Conservation (phyloP, 164 flowering plant species). For the Litsea cubeba region DNA sequence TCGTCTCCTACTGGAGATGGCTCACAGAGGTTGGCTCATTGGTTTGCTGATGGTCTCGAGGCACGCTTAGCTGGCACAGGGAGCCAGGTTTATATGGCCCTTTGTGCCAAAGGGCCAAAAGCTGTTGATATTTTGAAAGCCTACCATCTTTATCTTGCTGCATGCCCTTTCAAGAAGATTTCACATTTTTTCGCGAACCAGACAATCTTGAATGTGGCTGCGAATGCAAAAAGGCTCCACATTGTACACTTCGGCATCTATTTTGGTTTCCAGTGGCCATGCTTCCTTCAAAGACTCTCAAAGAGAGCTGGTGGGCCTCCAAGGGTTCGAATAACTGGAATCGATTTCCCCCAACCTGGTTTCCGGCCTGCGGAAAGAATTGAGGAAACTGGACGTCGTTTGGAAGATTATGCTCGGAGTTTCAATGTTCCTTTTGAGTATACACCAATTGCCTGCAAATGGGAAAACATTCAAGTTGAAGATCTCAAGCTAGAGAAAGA, state of each 20-base stretch:
- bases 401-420: constrained; percentile 56
- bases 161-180: constrained; percentile 74
- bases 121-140: constrained; percentile 74
- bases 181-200: constrained; percentile 54
- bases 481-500: constrained; percentile 63
- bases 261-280: constrained; percentile 94
- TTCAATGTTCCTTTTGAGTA: constrained; percentile 77
- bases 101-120: constrained; percentile 44
- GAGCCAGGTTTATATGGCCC: constrained; percentile 60
- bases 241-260: constrained; percentile 82
- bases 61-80: constrained; percentile 88
- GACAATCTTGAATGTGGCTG: constrained; percentile 34
- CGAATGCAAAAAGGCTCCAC: constrained; percentile 47
- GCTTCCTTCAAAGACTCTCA: constrained; percentile 58
- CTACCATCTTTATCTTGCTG: constrained; percentile 55
- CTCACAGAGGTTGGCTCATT: constrained; percentile 64
- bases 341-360: constrained; percentile 87
- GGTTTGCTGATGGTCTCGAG: constrained; percentile 77
- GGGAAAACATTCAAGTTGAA: constrained; percentile 66
- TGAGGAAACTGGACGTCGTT: constrained; percentile 74
- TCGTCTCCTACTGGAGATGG: constrained; percentile 85
- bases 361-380: constrained; percentile 75
- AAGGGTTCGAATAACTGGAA: constrained; percentile 70
- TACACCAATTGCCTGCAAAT: constrained; percentile 63
- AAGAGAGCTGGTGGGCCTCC: constrained; percentile 68